Evolutionary conservation across 306 rosid species (phyloP).

Genomic region (Vigna hirtella): DNA sequence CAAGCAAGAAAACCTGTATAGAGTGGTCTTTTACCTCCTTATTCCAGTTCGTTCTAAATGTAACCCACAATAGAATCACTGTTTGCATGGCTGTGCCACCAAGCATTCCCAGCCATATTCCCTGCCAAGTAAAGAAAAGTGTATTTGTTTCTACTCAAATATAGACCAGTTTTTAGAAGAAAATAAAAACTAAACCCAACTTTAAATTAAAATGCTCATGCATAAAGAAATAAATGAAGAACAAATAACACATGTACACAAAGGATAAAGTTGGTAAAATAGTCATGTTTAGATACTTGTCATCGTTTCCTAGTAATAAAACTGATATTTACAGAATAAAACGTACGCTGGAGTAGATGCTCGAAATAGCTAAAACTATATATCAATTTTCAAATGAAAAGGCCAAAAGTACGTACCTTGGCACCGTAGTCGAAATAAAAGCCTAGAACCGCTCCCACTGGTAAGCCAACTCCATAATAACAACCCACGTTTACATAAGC

Average conservation of each 20-base stretch:
- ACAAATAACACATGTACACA: no score
- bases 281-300: no score
- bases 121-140: constrained; percentile 44
- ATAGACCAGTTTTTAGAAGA: no score
- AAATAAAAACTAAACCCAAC: no score
- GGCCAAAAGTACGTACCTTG: constrained; percentile 52
- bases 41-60: constrained; percentile 71
- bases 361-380: neutral
- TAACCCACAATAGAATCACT: constrained; percentile 61
- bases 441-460: constrained; percentile 68
- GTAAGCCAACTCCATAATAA: constrained; percentile 70
- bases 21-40: constrained; percentile 56
- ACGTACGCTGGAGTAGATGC: no score
- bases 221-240: no score
- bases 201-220: no score
- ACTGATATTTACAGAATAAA: no score
- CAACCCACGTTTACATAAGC: constrained; percentile 82
- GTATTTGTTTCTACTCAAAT: no score
- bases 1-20: neutral
- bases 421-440: constrained; percentile 71
- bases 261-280: no score
- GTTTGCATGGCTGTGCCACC: constrained; percentile 77
- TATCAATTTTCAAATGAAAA: neutral
- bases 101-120: constrained; percentile 81
- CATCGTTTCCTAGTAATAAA: no score